phyloP scores from a whole-genome alignment of 2,329 filamentous ascomycete genomes.

The Aspergillus candidus region DNA sequence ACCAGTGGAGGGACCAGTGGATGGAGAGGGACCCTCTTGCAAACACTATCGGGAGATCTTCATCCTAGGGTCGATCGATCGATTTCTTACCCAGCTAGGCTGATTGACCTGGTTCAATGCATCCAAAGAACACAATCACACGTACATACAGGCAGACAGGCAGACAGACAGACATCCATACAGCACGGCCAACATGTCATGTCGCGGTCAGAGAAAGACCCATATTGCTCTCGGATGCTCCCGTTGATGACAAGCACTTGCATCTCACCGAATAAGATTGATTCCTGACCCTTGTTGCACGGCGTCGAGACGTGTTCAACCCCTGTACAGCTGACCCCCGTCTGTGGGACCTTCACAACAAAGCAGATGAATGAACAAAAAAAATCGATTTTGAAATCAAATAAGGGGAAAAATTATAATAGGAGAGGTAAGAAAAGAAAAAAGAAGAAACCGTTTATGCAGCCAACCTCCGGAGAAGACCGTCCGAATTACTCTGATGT shows the following conservation, averaged over 20 bases:
- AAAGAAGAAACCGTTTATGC: slow-evolving; percentile 2
- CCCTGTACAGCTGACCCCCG: slow-evolving; percentile 1
- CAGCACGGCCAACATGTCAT: slow-evolving; percentile 14
- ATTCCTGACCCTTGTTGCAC: slow-evolving; percentile 6
- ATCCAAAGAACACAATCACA: slow-evolving; percentile 14
- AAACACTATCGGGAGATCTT: slow-evolving; percentile 18
- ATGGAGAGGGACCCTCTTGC: slow-evolving; percentile 4
- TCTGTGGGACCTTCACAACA: no score
- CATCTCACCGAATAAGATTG: slow-evolving; percentile 8
- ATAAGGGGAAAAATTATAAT: not conserved
- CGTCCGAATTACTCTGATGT: slow-evolving; percentile 8
- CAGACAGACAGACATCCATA: not conserved
- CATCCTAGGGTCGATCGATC: slow-evolving; percentile 18
- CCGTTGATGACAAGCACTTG: slow-evolving; percentile 21
- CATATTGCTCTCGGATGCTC: slow-evolving; percentile 17
- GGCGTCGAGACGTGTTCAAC: slow-evolving; percentile 11
- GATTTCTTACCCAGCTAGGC: slow-evolving; percentile 13
- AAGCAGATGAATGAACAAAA: no score
- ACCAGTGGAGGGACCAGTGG: slow-evolving; percentile 2
- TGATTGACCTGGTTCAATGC: slow-evolving; percentile 10
- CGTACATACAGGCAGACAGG: slow-evolving; percentile 8
- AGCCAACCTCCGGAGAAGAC: slow-evolving; percentile 4
- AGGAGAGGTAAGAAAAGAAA: slow-evolving; percentile 2
- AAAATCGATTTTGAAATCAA: no score
- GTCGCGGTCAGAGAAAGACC: slow-evolving; percentile 10